These are phyloP conservation scores for Flaveria trinervia DNA, from an alignment of 129 eudicot species.

Conservation along the genomic window DNA sequence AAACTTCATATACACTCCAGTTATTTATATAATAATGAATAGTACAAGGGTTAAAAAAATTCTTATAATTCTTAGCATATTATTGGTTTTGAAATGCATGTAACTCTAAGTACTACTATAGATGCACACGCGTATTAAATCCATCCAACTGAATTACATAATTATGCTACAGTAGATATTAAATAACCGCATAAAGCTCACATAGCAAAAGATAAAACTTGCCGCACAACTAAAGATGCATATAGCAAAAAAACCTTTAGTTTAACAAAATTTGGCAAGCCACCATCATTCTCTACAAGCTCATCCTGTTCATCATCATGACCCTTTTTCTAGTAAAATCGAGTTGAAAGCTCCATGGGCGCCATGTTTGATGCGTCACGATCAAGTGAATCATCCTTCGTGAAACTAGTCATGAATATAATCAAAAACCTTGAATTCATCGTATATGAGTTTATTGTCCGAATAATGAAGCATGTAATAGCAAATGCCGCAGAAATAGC, in stretches of 20 bases:
- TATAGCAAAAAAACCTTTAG: not conserved
- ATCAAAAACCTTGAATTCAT: slow-evolving; percentile 60
- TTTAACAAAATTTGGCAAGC: slow-evolving; percentile 1
- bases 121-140: no score
- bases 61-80: no score
- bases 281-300: not conserved
- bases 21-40: no score
- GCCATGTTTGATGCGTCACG: not conserved
- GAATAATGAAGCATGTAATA: slow-evolving; percentile 90
- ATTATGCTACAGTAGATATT: no score
- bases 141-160: no score
- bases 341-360: no score
- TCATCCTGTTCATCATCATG: not conserved
- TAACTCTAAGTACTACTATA: no score
- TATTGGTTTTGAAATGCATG: no score
- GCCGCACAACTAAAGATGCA: not conserved
- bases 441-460: slow-evolving; percentile 55
- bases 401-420: slow-evolving; percentile 55
- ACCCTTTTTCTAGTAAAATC: no score
- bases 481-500: slow-evolving; percentile 79
- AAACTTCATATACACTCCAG: no score
- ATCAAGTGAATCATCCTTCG: slow-evolving; percentile 5
- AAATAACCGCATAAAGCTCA: not conserved
- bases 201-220: not conserved
- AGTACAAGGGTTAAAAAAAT: no score